Base-by-base conservation (phyloP, 1,284 basidiomycete species). In the Somion occarium region DNA sequence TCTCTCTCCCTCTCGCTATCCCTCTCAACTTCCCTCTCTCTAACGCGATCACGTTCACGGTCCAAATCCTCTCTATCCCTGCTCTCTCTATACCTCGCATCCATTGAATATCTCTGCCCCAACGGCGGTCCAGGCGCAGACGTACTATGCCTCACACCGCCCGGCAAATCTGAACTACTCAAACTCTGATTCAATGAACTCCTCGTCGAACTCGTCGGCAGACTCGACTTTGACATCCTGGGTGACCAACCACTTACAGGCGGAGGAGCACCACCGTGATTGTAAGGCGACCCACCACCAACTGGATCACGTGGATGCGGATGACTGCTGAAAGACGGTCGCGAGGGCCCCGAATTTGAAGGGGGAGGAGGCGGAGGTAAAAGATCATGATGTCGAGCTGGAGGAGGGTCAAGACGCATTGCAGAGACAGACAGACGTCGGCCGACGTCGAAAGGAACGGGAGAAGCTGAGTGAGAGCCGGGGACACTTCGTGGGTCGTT, bases 371-470 rank as follows among this genome's bases (percentile, higher is more conserved):
- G 27, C 3, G 30, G 46, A 13, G 46, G 37, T 15, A 39, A 24
- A 13, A 39, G 20, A 22, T 18, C 27, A 18, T 11, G 25, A n/a
- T n/a, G n/a, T n/a, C n/a, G n/a, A 18, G 39, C 20, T 20, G 12
- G 19, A 50, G 47, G 61, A 25, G 61, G 58, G 41, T 82, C 81
- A 47, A 78, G 62, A 30, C 80, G 73, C 23, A 68, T 70, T 1
- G 73, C 72, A 24, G 78, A 77, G 27, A 77, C 62, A 0, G 79
- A 80, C 41, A 73, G 64, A 9, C 78, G 69, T 45, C 78, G 68
- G 15, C 64, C 57, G 11, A 72, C 61, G 47, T 81, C 78, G 51
- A 72, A 73, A 3, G 81, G 73, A 11, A 71, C 72, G 5, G 74
- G 73, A 15, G 76, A 76, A 13, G 68, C 70, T 37, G 64, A 63